Conservation (phyloP, 2,329 filamentous ascomycete genomes). For the Colletotrichum orchidophilum region DNA sequence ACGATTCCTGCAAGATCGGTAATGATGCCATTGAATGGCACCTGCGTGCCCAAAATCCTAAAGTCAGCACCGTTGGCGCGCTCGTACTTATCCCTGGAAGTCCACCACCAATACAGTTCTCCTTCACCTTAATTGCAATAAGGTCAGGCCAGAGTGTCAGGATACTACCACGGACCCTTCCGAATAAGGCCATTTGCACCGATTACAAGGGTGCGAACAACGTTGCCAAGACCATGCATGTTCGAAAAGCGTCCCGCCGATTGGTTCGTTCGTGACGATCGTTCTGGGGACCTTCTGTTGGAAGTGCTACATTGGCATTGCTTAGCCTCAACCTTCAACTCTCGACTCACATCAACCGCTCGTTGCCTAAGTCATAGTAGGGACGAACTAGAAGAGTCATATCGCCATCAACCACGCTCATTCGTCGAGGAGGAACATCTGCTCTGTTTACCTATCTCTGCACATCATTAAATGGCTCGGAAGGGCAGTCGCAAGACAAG, state of each 20-base stretch:
- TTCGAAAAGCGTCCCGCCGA: background rate
- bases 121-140: background rate
- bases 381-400: background rate
- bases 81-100: background rate
- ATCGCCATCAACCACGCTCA: background rate
- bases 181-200: background rate
- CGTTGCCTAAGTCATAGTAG: background rate
- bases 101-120: background rate
- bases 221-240: background rate
- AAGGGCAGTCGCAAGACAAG: constrained; percentile 56
- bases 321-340: background rate
- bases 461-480: constrained; percentile 29
- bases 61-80: background rate
- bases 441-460: background rate
- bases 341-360: background rate
- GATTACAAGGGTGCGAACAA: background rate
- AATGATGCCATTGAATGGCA: background rate
- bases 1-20: background rate
- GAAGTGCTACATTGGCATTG: background rate
- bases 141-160: background rate
- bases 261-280: background rate
- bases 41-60: background rate
- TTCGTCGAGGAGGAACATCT: background rate
- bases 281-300: background rate
- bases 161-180: background rate